A percentile compares a stretch with the other conserved stretches of the same genome.
These are phyloP conservation scores for Naganishia cerealis DNA, from an alignment of 1,284 basidiomycete species.

Conservation along the genomic window DNA sequence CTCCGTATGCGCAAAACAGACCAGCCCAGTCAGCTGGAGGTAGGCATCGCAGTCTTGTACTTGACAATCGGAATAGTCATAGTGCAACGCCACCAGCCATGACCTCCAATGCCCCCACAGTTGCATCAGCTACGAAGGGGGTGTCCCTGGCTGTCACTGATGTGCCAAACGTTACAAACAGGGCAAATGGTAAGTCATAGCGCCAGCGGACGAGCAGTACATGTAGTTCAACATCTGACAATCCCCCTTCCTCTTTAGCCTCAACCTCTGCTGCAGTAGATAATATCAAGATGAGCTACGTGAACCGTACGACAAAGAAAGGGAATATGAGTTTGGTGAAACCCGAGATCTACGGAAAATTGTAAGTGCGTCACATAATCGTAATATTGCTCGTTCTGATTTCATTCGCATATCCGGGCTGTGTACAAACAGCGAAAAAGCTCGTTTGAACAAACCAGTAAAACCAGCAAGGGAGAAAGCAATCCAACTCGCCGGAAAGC, in stretches of 20 bases:
- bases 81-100: slow-evolving; percentile 1
- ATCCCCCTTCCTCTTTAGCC: background rate
- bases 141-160: background rate
- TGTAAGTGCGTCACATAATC: slow-evolving; percentile 39
- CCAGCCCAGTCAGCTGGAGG: slow-evolving; percentile 7
- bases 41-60: slow-evolving; percentile 34
- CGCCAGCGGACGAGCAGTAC: background rate
- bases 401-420: background rate
- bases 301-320: slow-evolving; percentile 46
- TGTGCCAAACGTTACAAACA: too few relatives aligned
- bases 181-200: background rate
- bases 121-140: slow-evolving; percentile 6
- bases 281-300: slow-evolving; percentile 37
- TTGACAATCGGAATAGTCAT: slow-evolving; percentile 18
- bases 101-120: background rate
- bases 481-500: slow-evolving; percentile 1
- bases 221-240: background rate
- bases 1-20: background rate
- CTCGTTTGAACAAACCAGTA: slow-evolving; percentile 30
- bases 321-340: slow-evolving; percentile 55
- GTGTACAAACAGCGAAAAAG: slow-evolving; percentile 33
- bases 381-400: slow-evolving; percentile 11
- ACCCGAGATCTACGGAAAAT: slow-evolving; percentile 43
- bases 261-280: slow-evolving; percentile 25
- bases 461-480: slow-evolving; percentile 2